Evolutionary conservation across 805 yeast genomes (phyloP).

Genomic region (Kuraishia ogatae): DNA sequence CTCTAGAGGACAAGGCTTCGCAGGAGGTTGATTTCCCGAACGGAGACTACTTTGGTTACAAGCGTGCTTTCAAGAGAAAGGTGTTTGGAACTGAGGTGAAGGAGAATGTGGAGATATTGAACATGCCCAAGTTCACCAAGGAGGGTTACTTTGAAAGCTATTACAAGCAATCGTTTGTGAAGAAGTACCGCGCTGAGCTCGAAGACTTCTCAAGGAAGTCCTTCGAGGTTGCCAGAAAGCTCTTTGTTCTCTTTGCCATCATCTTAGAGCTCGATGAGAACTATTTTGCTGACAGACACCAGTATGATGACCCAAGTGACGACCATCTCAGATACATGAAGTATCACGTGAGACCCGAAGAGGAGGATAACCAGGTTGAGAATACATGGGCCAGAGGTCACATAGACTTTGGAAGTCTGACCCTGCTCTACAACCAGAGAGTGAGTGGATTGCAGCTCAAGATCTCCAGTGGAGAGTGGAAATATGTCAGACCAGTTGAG

Average conservation of each 20-base stretch:
- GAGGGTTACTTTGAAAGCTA: conserved; percentile 9
- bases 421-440: conserved; percentile 25
- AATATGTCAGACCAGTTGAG: conserved; percentile 24
- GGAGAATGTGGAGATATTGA: conserved; percentile 23
- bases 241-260: conserved; percentile 23
- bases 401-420: conserved; percentile 27
- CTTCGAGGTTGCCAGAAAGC: conserved; percentile 16
- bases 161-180: conserved; percentile 15
- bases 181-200: conserved; percentile 16
- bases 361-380: conserved; percentile 23
- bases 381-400: conserved; percentile 27
- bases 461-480: conserved; percentile 24
- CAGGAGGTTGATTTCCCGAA: conserved; percentile 19
- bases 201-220: conserved; percentile 16
- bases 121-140: conserved; percentile 24
- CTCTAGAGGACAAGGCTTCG: conserved; percentile 18
- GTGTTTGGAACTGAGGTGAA: conserved; percentile 22
- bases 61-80: conserved; percentile 21
- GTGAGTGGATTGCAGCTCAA: conserved; percentile 27
- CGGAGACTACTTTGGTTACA: conserved; percentile 27
- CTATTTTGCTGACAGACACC: conserved; percentile 23
- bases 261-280: conserved; percentile 25
- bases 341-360: conserved; percentile 18
- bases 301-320: conserved; percentile 24
- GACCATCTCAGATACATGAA: conserved; percentile 26